Evolutionary conservation across 441 rosid species (phyloP).

Genomic region (Bruguiera hainesii): DNA sequence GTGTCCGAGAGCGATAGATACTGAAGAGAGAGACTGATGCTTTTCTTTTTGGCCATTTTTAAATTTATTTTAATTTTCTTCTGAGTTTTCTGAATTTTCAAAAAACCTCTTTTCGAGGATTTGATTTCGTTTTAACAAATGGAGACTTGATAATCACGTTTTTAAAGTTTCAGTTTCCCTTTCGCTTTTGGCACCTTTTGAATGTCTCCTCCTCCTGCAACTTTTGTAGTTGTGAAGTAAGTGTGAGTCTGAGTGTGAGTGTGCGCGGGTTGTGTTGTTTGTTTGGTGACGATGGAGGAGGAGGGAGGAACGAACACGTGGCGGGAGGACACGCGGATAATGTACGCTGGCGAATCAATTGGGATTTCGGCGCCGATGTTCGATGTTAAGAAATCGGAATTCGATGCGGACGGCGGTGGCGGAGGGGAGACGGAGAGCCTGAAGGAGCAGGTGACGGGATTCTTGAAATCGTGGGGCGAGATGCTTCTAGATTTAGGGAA

Average conservation of each 20-base stretch:
- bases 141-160: constrained; percentile 60
- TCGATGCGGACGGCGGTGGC: neutral
- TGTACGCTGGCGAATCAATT: constrained; percentile 38
- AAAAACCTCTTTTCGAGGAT: constrained; percentile 13
- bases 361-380: constrained; percentile 26
- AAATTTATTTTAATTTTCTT: constrained; percentile 8
- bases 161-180: constrained; percentile 42
- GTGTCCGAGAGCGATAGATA: constrained; percentile 32
- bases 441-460: constrained; percentile 66
- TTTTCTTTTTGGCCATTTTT: neutral
- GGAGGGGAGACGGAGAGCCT: constrained; percentile 39
- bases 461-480: constrained; percentile 87
- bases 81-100: constrained; percentile 8
- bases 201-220: too few species aligned
- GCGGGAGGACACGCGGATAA: constrained; percentile 52
- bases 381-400: constrained; percentile 21
- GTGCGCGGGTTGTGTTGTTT: neutral
- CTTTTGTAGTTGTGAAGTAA: neutral
- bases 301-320: constrained; percentile 55
- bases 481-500: constrained; percentile 82
- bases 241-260: neutral
- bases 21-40: constrained; percentile 12
- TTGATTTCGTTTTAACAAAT: constrained; percentile 38
- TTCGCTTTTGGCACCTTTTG: constrained; percentile 17
- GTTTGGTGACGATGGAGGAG: constrained; percentile 46